These are phyloP conservation scores for Oleoguttula mirabilis DNA, from an alignment of 495 filamentous ascomycete species.

Conservation along the genomic window DNA sequence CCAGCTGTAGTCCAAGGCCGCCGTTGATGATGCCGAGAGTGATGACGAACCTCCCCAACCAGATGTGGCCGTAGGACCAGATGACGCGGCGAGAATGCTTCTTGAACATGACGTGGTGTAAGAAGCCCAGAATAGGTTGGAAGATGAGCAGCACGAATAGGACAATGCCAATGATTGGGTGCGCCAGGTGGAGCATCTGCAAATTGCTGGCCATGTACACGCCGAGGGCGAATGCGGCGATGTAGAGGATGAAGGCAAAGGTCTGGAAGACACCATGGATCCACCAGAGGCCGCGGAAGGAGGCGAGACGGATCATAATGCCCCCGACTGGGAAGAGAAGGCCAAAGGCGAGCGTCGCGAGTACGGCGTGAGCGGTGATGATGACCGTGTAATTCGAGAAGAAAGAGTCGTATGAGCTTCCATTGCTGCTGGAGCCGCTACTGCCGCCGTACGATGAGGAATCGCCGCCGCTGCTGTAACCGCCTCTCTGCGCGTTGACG, in stretches of 20 bases:
- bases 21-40: conserved; percentile 33
- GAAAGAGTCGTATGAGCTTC: background rate
- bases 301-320: conserved; percentile 34
- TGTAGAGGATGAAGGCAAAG: conserved; percentile 28
- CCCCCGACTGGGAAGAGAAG: conserved; percentile 38
- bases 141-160: conserved; percentile 28
- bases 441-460: background rate
- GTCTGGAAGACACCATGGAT: conserved; percentile 29
- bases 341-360: conserved; percentile 30
- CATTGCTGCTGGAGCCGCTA: conserved; percentile 2
- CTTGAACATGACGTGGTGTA: conserved; percentile 31
- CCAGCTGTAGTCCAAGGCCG: conserved; percentile 29
- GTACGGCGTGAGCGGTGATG: conserved; percentile 28
- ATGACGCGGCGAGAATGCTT: conserved; percentile 25
- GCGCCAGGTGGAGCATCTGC: conserved; percentile 19
- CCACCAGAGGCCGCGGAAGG: conserved; percentile 29
- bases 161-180: conserved; percentile 31
- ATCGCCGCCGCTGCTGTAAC: background rate
- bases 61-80: conserved; percentile 31
- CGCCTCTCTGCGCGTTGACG: too few species aligned
- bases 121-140: conserved; percentile 29
- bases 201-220: conserved; percentile 26
- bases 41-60: conserved; percentile 28
- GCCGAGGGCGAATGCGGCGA: conserved; percentile 28
- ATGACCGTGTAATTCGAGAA: conserved; percentile 12